These are phyloP conservation scores for Gypsophila paniculata DNA, from an alignment of 179 eudicot species.

Conservation along the genomic window DNA sequence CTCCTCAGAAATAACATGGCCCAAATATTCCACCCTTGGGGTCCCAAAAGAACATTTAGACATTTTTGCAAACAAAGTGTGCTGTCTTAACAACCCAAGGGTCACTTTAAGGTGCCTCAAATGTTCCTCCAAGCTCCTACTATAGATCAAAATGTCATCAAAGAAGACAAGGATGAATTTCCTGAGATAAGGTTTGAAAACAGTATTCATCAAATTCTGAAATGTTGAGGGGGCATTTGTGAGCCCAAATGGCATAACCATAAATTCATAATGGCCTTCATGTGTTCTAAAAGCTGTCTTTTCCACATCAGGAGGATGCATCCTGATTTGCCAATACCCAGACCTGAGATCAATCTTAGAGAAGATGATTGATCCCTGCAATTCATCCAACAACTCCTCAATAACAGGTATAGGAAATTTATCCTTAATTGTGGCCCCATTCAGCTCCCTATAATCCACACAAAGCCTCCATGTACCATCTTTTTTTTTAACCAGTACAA, in stretches of 20 bases:
- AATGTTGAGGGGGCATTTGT: constrained; percentile 15
- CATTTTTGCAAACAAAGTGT: not conserved
- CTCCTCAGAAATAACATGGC: not conserved
- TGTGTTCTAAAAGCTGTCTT: constrained; percentile 10
- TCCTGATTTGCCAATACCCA: too few relatives aligned
- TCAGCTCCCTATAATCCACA: too few relatives aligned
- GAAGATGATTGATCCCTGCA: too few relatives aligned
- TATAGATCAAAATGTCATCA: not conserved
- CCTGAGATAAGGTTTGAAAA: not conserved
- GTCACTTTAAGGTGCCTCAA: not conserved
- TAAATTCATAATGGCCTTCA: constrained; percentile 1
- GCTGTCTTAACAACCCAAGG: not conserved
- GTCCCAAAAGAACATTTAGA: not conserved
- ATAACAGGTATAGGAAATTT: too few relatives aligned
- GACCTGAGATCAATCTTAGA: too few relatives aligned
- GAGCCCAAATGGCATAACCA: not conserved
- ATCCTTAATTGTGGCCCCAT: too few relatives aligned
- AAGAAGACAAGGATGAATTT: not conserved
- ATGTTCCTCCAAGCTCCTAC: not conserved
- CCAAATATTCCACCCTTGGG: not conserved
- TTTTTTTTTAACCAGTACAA: too few relatives aligned
- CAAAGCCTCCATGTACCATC: too few relatives aligned
- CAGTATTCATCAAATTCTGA: not conserved
- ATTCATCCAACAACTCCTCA: too few relatives aligned
- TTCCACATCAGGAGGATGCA: too few relatives aligned